Evolutionary conservation across 2,329 filamentous ascomycete genomes (phyloP), one percentile per base, ranked within the genome.

Genomic region (Fusarium humuli): DNA sequence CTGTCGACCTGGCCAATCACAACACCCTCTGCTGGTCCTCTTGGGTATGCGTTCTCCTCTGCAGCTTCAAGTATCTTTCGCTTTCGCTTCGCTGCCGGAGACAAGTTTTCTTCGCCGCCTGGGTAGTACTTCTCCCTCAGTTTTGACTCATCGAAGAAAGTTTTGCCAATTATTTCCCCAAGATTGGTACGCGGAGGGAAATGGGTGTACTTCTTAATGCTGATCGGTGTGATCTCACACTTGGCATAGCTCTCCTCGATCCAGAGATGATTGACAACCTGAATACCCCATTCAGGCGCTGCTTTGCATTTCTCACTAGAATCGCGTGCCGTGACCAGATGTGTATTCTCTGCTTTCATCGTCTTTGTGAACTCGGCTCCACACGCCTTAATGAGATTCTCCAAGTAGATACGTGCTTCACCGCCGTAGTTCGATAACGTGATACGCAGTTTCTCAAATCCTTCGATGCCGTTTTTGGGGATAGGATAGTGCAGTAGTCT

Each of bases 371-470:
- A 98, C 67, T 92, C 91, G 11, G 93, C 95, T 18, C 96, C 96
- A 18, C 91, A 86, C 25, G 94, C 94, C 65, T 85, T 89, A 73
- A 98, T 92, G 40, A 99, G 86, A 73, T 97, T 98, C 79, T 98
- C 94, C 7, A 99, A 86, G 76, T 98, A 99, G 55, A 94, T 90
- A 48, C 96, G 90, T 18, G 96, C 94, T 79, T 99, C 96, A 32
- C 96, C 96, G 47, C 94, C 94, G 77, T 99, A 99, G 79, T 98
- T 99, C 8, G 96, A 98, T 8, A 99, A 86, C 61, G 94, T 97
- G 75, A 99, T 96, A 54, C 87, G 89, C 78, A 92, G 85, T 10
- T 87, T 84, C 62, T 91, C 80, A 77, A 99, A 98, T 0, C 93
- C 94, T 0, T 91, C 88, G 37, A 99, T 90, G 2, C 93, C 93